Evolutionary conservation across 306 rosid species (phyloP), one percentile per base, ranked within the genome.

Genomic region (Vigna reflexopilosa): DNA sequence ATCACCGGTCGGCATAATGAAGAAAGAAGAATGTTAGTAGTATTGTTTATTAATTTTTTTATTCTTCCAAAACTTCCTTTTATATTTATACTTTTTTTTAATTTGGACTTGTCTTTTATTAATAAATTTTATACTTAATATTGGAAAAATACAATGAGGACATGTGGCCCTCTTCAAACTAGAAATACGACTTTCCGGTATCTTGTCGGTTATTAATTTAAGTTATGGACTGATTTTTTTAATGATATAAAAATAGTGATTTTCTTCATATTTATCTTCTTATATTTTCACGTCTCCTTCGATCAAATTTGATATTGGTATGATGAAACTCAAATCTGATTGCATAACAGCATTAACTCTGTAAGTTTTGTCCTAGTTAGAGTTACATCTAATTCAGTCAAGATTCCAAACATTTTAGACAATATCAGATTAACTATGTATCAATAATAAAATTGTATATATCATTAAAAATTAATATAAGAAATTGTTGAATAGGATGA

Each of bases 171-270:
- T 30, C 14, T 30, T 59, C 20, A 30, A 28, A 28, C 67, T 28
- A 59, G 67, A 59, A 59, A 59, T 30, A 28, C 42, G 67, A 59
- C 67, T 58, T 6, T 36, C 11, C 67, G 5, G 20, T 6, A 26
- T 38, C 42, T 59, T 59, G 67, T 59, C 67, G 42, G 67, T 38
- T 59, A 59, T 30, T 59, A 28, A 30, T 61, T 58, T 61, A 61
- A 30, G 42, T 61, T 19, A 61, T 30, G 19, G 15, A 45, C 12
- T 42, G 1, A 3, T 45, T 45, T 11, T 44, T 45, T 11, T 3
- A 11, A 10, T 4, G 13, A 45, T 45, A 10, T 10, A 45, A 45
- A 61, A 61, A 6, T 34, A 26, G 2, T 2, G 17, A 7, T 59
- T 30, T 10, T 59, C 14, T 22, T 57, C 6, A 1, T 57, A 57